These are phyloP conservation scores for Moniliella sp. DNA, from an alignment of 1,284 basidiomycete species.

Conservation along the genomic window DNA sequence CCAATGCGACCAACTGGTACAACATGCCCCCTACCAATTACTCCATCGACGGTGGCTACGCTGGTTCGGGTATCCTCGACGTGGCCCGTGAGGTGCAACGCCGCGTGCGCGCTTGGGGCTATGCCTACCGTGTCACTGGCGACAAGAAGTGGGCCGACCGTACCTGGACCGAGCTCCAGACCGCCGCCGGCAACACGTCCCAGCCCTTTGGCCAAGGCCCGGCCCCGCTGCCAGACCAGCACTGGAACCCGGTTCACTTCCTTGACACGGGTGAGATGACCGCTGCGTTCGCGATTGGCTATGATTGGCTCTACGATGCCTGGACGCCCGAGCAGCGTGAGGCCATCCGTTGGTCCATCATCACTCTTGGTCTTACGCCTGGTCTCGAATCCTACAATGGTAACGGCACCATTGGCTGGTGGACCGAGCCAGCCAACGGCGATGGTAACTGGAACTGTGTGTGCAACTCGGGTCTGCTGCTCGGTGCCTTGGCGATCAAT, in stretches of 20 bases:
- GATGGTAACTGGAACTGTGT: constrained; percentile 93
- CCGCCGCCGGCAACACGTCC: constrained; percentile 26
- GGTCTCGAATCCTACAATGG: constrained; percentile 38
- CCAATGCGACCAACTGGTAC: constrained; percentile 57
- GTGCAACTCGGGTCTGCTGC: constrained; percentile 69
- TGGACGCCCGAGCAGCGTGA: constrained; percentile 56
- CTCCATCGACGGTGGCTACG: constrained; percentile 45
- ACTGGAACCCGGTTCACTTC: constrained; percentile 79
- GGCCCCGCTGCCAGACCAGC: too few relatives aligned
- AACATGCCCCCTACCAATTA: constrained; percentile 46
- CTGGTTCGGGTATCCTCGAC: constrained; percentile 70
- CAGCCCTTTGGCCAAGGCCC: constrained; percentile 44
- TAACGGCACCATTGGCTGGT: constrained; percentile 35
- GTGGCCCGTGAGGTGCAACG: constrained; percentile 69
- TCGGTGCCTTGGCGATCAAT: constrained; percentile 72
- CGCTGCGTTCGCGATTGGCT: constrained; percentile 46
- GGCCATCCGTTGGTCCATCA: constrained; percentile 52
- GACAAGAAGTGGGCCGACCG: constrained; percentile 74
- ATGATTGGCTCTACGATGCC: constrained; percentile 74
- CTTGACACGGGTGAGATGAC: constrained; percentile 78
- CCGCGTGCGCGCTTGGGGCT: constrained; percentile 74
- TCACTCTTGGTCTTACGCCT: constrained; percentile 45
- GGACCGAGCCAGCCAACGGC: constrained; percentile 33
- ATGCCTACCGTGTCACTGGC: constrained; percentile 71
- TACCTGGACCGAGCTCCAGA: constrained; percentile 53